Evolutionary conservation across 176 grass and related monocot genomes (phyloP).

Genomic region (Urochloa ruziziensis): DNA sequence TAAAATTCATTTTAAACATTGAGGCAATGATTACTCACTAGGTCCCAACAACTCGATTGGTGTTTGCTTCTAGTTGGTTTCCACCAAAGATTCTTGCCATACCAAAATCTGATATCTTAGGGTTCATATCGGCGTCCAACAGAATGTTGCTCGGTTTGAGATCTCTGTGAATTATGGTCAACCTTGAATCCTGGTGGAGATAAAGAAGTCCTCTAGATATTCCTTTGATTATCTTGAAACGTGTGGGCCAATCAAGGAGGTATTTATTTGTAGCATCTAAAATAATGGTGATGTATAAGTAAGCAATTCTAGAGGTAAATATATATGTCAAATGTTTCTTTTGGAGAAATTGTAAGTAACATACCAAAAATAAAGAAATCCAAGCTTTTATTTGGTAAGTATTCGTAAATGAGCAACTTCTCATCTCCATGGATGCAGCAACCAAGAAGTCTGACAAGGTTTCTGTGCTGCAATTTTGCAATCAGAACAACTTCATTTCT

Average conservation of each 20-base stretch:
- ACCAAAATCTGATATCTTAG: conserved; percentile 77
- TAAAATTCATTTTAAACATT: no score
- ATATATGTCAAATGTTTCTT: not conserved
- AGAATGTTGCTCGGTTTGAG: conserved; percentile 59
- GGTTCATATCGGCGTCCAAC: conserved; percentile 46
- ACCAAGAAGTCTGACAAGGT: conserved; percentile 45
- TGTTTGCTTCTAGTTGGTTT: conserved; percentile 41
- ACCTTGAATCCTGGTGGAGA: conserved; percentile 65
- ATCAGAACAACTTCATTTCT: conserved; percentile 43
- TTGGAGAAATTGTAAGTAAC: no score
- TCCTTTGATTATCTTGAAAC: conserved; percentile 55
- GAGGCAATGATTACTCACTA: conserved; percentile 33
- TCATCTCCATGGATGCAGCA: conserved; percentile 49
- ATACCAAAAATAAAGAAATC: conserved; percentile 40
- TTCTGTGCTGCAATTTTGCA: conserved; percentile 47
- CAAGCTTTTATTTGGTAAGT: conserved; percentile 45
- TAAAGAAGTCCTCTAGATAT: conserved; percentile 62
- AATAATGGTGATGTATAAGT: not conserved
- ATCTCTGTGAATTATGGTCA: conserved; percentile 51
- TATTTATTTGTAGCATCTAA: not conserved
- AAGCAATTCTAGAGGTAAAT: not conserved
- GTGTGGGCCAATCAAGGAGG: conserved; percentile 45
- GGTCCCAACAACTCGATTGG: conserved; percentile 54
- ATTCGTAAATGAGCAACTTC: conserved; percentile 44
- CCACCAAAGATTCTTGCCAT: conserved; percentile 62